These are phyloP conservation scores for Citrus mangshanensis DNA, from an alignment of 345 rosid species.

Conservation along the genomic window DNA sequence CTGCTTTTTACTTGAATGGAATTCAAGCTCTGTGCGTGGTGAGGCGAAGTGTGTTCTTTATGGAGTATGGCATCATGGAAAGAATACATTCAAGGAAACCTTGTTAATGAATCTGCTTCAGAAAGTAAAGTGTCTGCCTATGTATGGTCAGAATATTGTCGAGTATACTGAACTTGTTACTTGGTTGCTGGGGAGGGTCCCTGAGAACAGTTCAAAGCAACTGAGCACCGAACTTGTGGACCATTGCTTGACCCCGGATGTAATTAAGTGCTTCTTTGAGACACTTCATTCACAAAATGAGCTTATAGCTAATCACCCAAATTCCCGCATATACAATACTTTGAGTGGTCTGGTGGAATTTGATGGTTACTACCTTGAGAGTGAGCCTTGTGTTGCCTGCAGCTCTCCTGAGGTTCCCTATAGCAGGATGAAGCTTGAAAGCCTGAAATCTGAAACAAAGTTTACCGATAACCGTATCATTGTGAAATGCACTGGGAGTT, in stretches of 20 bases:
- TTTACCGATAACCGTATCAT: conserved; percentile 97
- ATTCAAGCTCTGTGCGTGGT: conserved; percentile 84
- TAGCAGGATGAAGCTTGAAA: conserved; percentile 96
- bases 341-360: conserved; percentile 92
- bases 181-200: conserved; percentile 73
- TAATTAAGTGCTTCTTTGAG: conserved; percentile 77
- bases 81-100: conserved; percentile 69
- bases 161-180: conserved; percentile 91
- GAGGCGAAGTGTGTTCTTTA: conserved; percentile 88
- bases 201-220: conserved; percentile 75
- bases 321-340: conserved; percentile 93
- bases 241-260: conserved; percentile 75
- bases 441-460: conserved; percentile 95
- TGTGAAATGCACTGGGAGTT: conserved; percentile 97
- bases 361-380: conserved; percentile 99
- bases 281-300: conserved; percentile 92
- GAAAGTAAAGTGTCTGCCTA: conserved; percentile 67
- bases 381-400: conserved; percentile 99
- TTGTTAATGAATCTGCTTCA: conserved; percentile 63
- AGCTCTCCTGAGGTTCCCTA: conserved; percentile 99
- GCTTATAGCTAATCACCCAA: conserved; percentile 97
- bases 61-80: conserved; percentile 98
- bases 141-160: conserved; percentile 93
- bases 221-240: conserved; percentile 65
- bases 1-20: conserved; percentile 93